These are phyloP conservation scores for Colletotrichum sp. DNA, from an alignment of 2,329 filamentous ascomycete genomes.

Conservation along the genomic window DNA sequence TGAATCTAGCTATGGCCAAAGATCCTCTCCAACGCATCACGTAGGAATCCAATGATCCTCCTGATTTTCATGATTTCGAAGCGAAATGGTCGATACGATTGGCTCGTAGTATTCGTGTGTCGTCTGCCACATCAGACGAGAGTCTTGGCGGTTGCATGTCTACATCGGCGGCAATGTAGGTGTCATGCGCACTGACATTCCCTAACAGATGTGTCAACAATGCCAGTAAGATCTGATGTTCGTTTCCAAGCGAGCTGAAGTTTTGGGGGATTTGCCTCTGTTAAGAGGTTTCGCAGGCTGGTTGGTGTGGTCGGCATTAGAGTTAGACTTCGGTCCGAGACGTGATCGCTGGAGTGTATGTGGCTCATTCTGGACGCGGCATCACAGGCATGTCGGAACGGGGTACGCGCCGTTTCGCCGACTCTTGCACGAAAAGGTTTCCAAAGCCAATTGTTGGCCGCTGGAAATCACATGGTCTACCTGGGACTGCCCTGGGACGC, in stretches of 20 bases:
- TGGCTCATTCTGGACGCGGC: neutral
- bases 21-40: neutral
- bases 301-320: neutral
- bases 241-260: neutral
- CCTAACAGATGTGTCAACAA: neutral
- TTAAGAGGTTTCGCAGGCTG: neutral
- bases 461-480: neutral
- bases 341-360: neutral
- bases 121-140: neutral
- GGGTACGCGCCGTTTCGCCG: neutral
- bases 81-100: neutral
- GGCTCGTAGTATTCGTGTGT: neutral
- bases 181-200: neutral
- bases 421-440: neutral
- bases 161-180: neutral
- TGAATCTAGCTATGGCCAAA: neutral
- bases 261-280: neutral
- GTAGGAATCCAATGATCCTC: neutral
- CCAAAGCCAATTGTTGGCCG: neutral
- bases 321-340: slow-evolving; percentile 12
- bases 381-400: neutral
- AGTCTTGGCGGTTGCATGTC: neutral
- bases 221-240: neutral
- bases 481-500: neutral
- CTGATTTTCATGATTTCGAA: neutral